phyloP scores from a whole-genome alignment of 805 yeast species.

The Saturnispora halmiae region DNA sequence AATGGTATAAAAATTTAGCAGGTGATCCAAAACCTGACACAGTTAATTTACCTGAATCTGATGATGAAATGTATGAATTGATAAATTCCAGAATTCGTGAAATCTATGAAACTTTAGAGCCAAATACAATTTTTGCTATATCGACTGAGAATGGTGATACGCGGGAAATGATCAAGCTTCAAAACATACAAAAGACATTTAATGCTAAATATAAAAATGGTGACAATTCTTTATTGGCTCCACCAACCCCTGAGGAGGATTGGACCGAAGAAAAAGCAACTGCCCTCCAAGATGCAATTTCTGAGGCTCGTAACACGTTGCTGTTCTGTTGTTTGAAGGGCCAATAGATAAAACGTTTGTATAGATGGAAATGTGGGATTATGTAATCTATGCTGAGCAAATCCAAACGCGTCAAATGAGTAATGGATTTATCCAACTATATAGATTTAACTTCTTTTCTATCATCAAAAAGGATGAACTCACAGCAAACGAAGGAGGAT shows the following conservation, averaged over 20 bases:
- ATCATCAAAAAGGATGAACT: not conserved
- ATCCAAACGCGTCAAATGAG: not conserved
- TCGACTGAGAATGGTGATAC: constrained; percentile 59
- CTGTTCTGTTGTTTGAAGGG: constrained; percentile 38
- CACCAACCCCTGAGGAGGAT: constrained; percentile 14
- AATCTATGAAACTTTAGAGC: constrained; percentile 47
- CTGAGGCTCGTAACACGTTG: constrained; percentile 51
- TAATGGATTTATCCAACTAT: too few species aligned
- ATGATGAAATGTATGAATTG: constrained; percentile 19
- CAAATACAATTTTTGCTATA: constrained; percentile 49
- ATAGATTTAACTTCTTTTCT: not conserved
- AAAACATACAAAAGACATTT: constrained; percentile 35
- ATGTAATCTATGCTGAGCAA: not conserved
- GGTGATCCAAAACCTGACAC: constrained; percentile 14
- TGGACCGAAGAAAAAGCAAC: constrained; percentile 47
- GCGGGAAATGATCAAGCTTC: constrained; percentile 38
- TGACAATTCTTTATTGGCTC: constrained; percentile 31
- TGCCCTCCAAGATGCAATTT: constrained; percentile 38
- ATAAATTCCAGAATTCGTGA: constrained; percentile 38
- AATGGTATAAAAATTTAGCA: constrained; percentile 30
- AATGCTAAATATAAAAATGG: constrained; percentile 31
- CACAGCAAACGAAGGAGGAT: not conserved
- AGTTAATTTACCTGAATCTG: constrained; percentile 10
- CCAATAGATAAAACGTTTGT: too few species aligned
- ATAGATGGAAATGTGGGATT: too few species aligned